phyloP scores from a whole-genome alignment of 129 eudicot species.

The Silybum marianum region DNA sequence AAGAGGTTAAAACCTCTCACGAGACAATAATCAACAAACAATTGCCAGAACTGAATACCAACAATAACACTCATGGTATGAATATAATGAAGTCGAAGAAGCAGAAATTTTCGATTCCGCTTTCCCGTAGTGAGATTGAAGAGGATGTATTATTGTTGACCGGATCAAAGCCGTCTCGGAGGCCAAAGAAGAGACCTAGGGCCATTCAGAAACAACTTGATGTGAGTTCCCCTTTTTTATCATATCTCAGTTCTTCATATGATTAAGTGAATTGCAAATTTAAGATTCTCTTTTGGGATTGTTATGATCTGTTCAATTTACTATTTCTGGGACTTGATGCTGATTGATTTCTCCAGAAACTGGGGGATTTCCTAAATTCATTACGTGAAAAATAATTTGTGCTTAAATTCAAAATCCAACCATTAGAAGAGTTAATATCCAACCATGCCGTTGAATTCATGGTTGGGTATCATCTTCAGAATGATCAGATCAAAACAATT shows the following conservation, averaged over 20 bases:
- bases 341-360: not conserved
- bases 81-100: constrained; percentile 27
- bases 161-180: constrained; percentile 51
- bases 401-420: not conserved
- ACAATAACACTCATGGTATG: not conserved
- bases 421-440: not conserved
- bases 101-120: constrained; percentile 29
- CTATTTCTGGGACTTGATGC: not conserved
- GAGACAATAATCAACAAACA: not conserved
- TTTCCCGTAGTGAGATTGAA: constrained; percentile 52
- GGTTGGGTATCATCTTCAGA: not conserved
- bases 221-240: constrained; percentile 25
- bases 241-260: not conserved
- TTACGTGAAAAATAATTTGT: not conserved
- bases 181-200: constrained; percentile 52
- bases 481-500: not conserved
- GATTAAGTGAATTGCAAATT: not conserved
- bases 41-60: not conserved
- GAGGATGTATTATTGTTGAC: constrained; percentile 46
- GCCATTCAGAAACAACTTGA: constrained; percentile 43
- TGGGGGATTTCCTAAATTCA: not conserved
- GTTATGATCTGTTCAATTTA: not conserved
- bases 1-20: not conserved
- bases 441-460: not conserved
- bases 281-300: not conserved